phyloP scores from a whole-genome alignment of 768 basidiomycete genomes.

The Suillus subaureus region DNA sequence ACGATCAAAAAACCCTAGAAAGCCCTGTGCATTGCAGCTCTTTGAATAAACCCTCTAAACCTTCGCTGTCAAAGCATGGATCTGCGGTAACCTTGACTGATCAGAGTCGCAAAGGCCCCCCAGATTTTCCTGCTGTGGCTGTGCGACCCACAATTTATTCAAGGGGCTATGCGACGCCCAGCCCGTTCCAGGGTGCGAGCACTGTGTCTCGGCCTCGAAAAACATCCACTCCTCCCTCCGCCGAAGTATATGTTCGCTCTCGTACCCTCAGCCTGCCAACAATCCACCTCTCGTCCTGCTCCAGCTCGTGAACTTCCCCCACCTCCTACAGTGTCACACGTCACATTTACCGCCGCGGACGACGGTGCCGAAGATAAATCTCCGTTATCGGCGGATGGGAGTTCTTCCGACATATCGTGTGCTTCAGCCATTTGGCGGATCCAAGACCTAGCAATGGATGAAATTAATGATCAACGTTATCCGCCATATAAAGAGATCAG shows the following conservation, averaged over 20 bases:
- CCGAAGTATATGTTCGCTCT: conserved; percentile 19
- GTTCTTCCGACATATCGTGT: conserved; percentile 40
- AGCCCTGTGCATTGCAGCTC: conserved; percentile 14
- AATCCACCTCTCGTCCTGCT: conserved; percentile 44
- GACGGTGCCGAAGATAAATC: conserved; percentile 14
- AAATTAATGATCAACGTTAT: conserved; percentile 30
- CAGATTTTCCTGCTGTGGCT: conserved; percentile 28
- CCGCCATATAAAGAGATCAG: conserved; percentile 30
- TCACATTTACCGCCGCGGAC: neutral
- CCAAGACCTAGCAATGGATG: conserved; percentile 28
- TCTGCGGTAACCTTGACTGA: conserved; percentile 37
- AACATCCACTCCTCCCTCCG: conserved; percentile 11
- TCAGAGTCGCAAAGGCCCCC: conserved; percentile 33
- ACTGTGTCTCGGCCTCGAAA: conserved; percentile 31
- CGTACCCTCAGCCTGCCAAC: conserved; percentile 44
- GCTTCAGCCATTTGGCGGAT: conserved; percentile 40
- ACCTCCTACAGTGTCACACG: conserved; percentile 43
- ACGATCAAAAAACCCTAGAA: neutral
- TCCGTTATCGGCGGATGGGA: conserved; percentile 13
- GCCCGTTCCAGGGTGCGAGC: conserved; percentile 30
- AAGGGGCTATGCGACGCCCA: conserved; percentile 52
- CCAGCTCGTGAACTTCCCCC: conserved; percentile 38
- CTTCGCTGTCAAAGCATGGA: conserved; percentile 25
- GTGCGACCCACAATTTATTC: conserved; percentile 46
- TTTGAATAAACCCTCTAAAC: conserved; percentile 26